Conservation (phyloP, 2,329 filamentous ascomycete species). For the Diplocarpon rosae region DNA sequence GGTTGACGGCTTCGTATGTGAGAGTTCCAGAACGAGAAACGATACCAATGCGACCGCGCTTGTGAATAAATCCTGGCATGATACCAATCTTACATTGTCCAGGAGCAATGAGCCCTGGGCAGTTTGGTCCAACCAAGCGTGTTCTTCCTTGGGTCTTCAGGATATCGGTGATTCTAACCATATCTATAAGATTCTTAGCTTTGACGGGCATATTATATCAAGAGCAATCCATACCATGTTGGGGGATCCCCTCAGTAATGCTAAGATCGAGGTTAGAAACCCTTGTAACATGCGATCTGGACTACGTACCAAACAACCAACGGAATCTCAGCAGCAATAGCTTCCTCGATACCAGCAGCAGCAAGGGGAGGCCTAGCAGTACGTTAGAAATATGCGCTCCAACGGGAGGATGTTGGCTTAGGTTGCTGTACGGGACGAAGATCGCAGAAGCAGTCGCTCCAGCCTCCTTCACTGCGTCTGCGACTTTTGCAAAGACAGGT, state of each 20-base stretch:
- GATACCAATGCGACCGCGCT: constrained; percentile 96
- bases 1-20: constrained; percentile 99
- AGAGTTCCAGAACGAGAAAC: constrained; percentile 96
- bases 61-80: constrained; percentile 99
- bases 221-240: constrained; percentile 61
- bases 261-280: constrained; percentile 23
- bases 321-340: constrained; percentile 82
- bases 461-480: constrained; percentile 79
- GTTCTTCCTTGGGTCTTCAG: constrained; percentile 97
- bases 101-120: constrained; percentile 87
- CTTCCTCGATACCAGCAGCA: constrained; percentile 93
- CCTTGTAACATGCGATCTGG: constrained; percentile 12
- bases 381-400: constrained; percentile 8
- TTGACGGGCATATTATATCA: constrained; percentile 8
- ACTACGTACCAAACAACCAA: constrained; percentile 68
- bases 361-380: constrained; percentile 69
- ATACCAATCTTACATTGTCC: constrained; percentile 99
- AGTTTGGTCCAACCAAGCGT: constrained; percentile 93
- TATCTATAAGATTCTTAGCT: constrained; percentile 47
- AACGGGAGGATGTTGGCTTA: neutral
- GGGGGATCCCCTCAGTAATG: constrained; percentile 96
- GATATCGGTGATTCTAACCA: constrained; percentile 97
- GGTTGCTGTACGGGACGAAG: constrained; percentile 69
- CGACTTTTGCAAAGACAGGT: constrained; percentile 85
- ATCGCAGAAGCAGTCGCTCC: constrained; percentile 87